phyloP scores from a whole-genome alignment of 192 early-diverging fungal genomes.

The Backusella mclennaniae region DNA sequence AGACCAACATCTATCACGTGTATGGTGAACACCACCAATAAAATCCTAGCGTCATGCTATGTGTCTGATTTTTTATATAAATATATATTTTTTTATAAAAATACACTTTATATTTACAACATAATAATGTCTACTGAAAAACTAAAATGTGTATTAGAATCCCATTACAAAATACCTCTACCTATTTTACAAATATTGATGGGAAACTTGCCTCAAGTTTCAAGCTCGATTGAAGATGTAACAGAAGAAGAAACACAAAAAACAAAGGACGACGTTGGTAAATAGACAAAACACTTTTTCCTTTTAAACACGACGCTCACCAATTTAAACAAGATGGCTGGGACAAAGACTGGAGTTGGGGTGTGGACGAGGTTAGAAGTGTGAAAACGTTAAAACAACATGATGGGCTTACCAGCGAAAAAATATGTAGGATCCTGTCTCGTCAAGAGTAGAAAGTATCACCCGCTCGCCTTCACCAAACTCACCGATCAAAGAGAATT shows the following conservation, averaged over 20 bases:
- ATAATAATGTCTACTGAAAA: background rate
- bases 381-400: too few relatives aligned
- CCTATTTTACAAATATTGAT: slow-evolving; percentile 36
- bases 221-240: slow-evolving; percentile 24
- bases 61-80: too few relatives aligned
- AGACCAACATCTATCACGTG: background rate
- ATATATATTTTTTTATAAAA: background rate
- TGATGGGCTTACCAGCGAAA: too few relatives aligned
- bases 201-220: slow-evolving; percentile 32
- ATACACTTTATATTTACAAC: background rate
- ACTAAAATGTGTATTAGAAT: slow-evolving; percentile 30
- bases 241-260: slow-evolving; percentile 16
- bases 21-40: background rate
- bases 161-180: slow-evolving; percentile 32
- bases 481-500: slow-evolving; percentile 26
- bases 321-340: slow-evolving; percentile 23
- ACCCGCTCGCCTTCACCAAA: slow-evolving; percentile 11
- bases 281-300: background rate
- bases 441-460: background rate
- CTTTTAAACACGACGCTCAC: background rate
- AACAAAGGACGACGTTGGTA: slow-evolving; percentile 18
- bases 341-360: slow-evolving; percentile 36
- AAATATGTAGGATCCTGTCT: background rate
- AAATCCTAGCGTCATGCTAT: background rate
- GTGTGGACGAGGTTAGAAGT: slow-evolving; percentile 22